phyloP scores from a whole-genome alignment of 345 rosid genomes.

The Stellera chamaejasme region DNA sequence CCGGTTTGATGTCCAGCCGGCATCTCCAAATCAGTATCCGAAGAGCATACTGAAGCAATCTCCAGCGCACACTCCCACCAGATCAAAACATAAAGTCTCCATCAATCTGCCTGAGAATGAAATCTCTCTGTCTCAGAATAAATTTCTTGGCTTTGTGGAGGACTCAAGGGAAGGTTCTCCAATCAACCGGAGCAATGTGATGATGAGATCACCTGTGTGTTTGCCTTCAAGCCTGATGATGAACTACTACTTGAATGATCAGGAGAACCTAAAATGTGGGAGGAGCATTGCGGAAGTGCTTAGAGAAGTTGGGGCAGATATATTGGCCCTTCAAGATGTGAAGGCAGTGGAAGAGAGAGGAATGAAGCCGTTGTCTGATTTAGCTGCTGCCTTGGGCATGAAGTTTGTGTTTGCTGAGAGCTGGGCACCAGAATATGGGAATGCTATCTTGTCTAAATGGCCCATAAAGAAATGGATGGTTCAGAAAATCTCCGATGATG shows the following conservation, averaged over 20 bases:
- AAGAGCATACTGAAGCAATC: constrained; percentile 86
- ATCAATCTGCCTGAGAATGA: constrained; percentile 92
- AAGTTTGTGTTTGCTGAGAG: constrained; percentile 82
- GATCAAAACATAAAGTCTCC: constrained; percentile 58
- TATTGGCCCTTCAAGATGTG: constrained; percentile 82
- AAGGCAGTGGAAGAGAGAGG: constrained; percentile 80
- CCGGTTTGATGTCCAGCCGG: constrained; percentile 12
- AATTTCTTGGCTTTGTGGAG: constrained; percentile 37
- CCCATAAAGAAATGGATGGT: constrained; percentile 74
- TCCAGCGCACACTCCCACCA: constrained; percentile 36
- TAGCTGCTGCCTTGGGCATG: constrained; percentile 77
- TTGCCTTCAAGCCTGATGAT: constrained; percentile 49
- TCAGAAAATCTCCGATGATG: constrained; percentile 70
- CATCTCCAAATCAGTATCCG: constrained; percentile 23
- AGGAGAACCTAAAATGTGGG: constrained; percentile 33
- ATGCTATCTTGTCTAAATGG: constrained; percentile 79
- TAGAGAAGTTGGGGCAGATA: constrained; percentile 71
- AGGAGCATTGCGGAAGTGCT: constrained; percentile 79
- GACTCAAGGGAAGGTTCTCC: constrained; percentile 29
- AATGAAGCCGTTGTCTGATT: constrained; percentile 84
- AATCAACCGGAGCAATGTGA: constrained; percentile 39
- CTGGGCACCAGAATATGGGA: constrained; percentile 95
- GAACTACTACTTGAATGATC: constrained; percentile 25
- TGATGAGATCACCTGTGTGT: constrained; percentile 82
- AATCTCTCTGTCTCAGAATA: constrained; percentile 65